Evolutionary conservation across 768 basidiomycete species (phyloP).

Genomic region (Suillus decipiens): DNA sequence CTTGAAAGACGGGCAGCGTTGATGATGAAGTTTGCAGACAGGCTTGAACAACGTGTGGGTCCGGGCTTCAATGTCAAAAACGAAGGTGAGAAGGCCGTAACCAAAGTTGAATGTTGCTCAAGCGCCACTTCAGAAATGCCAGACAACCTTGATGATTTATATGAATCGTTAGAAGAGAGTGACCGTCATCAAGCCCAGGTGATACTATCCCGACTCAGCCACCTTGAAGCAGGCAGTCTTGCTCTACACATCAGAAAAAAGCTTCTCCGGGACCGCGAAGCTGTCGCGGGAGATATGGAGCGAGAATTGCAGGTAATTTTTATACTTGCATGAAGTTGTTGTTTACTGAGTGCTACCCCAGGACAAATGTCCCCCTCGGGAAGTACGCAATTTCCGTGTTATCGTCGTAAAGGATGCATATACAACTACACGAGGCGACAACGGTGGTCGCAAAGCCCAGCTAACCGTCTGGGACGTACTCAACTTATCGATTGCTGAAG

Average conservation of each 20-base stretch:
- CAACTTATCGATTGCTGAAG: slow-evolving; percentile 51
- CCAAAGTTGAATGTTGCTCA: not conserved
- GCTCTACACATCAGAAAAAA: slow-evolving; percentile 52
- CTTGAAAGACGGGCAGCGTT: slow-evolving; percentile 55
- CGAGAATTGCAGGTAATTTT: slow-evolving; percentile 67
- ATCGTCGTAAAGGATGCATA: slow-evolving; percentile 65
- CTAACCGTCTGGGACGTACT: slow-evolving; percentile 84
- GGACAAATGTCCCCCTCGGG: slow-evolving; percentile 68
- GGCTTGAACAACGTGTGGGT: slow-evolving; percentile 60
- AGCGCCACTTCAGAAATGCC: slow-evolving; percentile 26
- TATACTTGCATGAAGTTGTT: not conserved
- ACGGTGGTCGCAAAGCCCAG: slow-evolving; percentile 64
- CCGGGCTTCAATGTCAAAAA: slow-evolving; percentile 40
- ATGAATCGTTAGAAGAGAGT: slow-evolving; percentile 57
- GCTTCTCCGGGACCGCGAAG: slow-evolving; percentile 50
- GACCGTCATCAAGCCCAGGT: slow-evolving; percentile 47
- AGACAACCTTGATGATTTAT: slow-evolving; percentile 54
- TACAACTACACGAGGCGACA: slow-evolving; percentile 42
- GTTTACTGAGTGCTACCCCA: slow-evolving; percentile 25
- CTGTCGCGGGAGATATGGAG: slow-evolving; percentile 61
- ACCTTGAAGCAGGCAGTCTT: slow-evolving; percentile 63
- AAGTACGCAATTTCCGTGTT: slow-evolving; percentile 77
- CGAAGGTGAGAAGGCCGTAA: slow-evolving; percentile 37
- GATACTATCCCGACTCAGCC: slow-evolving; percentile 43
- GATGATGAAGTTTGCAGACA: slow-evolving; percentile 64